Percentiles rank a stretch among this genome's conserved stretches.
Evolutionary conservation across 306 rosid species (phyloP).

Genomic region (Albizia julibrissin): DNA sequence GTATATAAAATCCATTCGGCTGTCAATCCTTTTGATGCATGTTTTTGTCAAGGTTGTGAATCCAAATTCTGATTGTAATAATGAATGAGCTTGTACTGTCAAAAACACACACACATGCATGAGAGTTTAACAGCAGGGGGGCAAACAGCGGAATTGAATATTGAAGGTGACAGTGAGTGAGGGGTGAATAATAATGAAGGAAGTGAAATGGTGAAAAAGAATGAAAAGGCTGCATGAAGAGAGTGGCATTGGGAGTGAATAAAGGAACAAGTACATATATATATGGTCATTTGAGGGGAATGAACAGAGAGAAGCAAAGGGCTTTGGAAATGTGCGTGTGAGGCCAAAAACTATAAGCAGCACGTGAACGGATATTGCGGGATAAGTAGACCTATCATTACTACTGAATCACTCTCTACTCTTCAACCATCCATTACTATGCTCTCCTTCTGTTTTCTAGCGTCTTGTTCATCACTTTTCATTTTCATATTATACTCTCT

Average conservation of each 20-base stretch:
- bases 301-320: constrained; percentile 31
- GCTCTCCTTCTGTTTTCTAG: background rate
- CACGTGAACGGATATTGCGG: constrained; percentile 72
- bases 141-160: constrained; percentile 28
- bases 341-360: constrained; percentile 24
- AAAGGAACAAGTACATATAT: constrained; percentile 30
- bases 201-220: background rate
- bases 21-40: background rate
- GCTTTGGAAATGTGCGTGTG: background rate
- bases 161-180: constrained; percentile 26
- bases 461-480: background rate
- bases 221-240: constrained; percentile 42
- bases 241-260: constrained; percentile 37
- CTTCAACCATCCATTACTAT: background rate
- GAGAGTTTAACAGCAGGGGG: background rate
- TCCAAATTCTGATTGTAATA: background rate
- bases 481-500: background rate
- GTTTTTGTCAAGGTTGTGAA: background rate
- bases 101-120: no score
- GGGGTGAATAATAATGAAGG: constrained; percentile 27
- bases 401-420: background rate
- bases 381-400: constrained; percentile 44
- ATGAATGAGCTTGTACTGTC: background rate
- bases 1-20: background rate
- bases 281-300: background rate